Conservation (phyloP, 1,284 basidiomycete genomes). For the Ceratobasidium sp. region DNA sequence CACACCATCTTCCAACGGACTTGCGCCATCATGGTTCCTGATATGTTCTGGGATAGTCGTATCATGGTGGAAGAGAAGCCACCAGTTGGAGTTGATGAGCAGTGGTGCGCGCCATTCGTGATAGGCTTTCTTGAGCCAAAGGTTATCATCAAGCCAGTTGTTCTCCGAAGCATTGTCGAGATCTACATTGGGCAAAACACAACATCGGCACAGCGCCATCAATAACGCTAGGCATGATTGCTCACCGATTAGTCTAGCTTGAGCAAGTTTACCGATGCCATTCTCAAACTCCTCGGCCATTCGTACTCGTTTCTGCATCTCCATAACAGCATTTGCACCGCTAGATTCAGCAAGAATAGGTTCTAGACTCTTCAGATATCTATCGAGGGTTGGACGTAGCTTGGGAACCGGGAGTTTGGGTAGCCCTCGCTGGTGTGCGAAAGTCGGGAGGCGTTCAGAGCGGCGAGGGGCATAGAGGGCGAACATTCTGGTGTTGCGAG, state of each 20-base stretch:
- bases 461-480: conserved; percentile 38
- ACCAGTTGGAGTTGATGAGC: conserved; percentile 96
- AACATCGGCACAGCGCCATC: conserved; percentile 22
- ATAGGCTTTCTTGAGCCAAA: conserved; percentile 92
- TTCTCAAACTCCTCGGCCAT: conserved; percentile 76
- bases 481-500: conserved; percentile 34
- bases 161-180: conserved; percentile 84
- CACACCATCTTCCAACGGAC: conserved; percentile 46
- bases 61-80: conserved; percentile 79
- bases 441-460: conserved; percentile 37
- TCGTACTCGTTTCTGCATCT: conserved; percentile 65
- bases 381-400: conserved; percentile 76
- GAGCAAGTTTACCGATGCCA: conserved; percentile 74
- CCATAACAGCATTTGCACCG: conserved; percentile 60
- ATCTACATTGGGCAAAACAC: conserved; percentile 54
- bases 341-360: conserved; percentile 77
- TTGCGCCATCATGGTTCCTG: conserved; percentile 47
- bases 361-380: conserved; percentile 80
- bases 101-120: conserved; percentile 89
- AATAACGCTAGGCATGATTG: conserved; percentile 40
- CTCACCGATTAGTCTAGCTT: conserved; percentile 81
- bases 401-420: conserved; percentile 87
- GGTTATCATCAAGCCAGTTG: conserved; percentile 96
- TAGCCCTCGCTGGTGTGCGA: conserved; percentile 47
- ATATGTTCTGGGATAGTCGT: conserved; percentile 51